Evolutionary conservation across 257 asterid genomes (phyloP), one percentile per base, ranked within the genome.

Genomic region (Phtheirospermum japonicum): DNA sequence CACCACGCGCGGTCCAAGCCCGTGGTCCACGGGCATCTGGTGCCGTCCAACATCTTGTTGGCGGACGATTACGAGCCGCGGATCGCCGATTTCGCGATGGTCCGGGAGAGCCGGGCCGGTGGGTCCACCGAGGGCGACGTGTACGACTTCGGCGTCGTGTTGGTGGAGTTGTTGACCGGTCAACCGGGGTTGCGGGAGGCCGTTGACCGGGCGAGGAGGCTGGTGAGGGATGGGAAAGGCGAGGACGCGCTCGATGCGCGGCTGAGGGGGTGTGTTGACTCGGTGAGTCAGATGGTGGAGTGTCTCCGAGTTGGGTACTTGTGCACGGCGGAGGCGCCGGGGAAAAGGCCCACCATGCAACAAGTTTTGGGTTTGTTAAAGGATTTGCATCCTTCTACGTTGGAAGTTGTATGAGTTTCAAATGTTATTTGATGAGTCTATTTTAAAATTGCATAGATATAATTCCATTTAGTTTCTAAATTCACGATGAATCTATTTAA

Each of bases 1-100:
- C 99, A 92, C 85, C 95, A 92, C 40, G 97, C 90, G 1, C 80
- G 74, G 57, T 89, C 96, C 18, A 89, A 73, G 77, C 88, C 99
- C 2, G 83, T 88, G 58, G 96, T 86, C 61, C 99, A 92, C 11
- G 94, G 97, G 0, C 87, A 80, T 61, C 56, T 92, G 59, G 87
- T 79, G 4, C 73, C 79, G 4, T 86, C 96, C 0, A 86, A 86
- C 46, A 73, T 92, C 42, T 62, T 92, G 18, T 54, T 92, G 76
- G 81, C 81, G 2, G 97, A 92, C 56, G 90, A 89, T 14, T 83
- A 86, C 37, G 95, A 86, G 76, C 97, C 99, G 0, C 76, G 95
- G 12, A 76, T 92, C 23, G 76, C 92, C 4, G 98, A 83, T 19
- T 85, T 85, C n/a, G 86, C 80, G 0, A 48, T 80, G 80, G 68